Percentiles rank a stretch among this genome's conserved stretches.
Evolutionary conservation across 1,284 basidiomycete species (phyloP).

Genomic region (Ceratobasidium theobromae): DNA sequence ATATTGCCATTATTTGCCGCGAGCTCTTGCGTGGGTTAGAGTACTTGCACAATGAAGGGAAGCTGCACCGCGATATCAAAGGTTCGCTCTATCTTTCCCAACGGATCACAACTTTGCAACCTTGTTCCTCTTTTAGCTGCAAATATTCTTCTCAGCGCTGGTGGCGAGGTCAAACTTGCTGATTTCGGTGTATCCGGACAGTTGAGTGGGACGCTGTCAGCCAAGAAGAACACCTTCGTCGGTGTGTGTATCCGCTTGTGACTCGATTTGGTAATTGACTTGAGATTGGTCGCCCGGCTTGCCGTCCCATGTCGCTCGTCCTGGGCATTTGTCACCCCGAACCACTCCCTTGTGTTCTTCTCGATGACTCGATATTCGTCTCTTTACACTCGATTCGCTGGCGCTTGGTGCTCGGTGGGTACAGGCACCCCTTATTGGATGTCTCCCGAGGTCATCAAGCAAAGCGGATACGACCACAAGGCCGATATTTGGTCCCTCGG

Average conservation of each 20-base stretch:
- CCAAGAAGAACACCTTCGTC: conserved; percentile 99
- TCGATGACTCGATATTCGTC: not conserved
- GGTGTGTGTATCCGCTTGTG: conserved; percentile 47
- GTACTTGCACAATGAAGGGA: conserved; percentile 94
- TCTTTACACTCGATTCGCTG: not conserved
- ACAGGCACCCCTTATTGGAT: conserved; percentile 89
- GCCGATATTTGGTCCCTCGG: conserved; percentile 98
- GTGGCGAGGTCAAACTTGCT: conserved; percentile 96
- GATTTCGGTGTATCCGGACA: conserved; percentile 99
- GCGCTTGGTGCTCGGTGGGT: not conserved
- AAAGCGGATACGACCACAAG: conserved; percentile 98
- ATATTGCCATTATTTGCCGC: conserved; percentile 94
- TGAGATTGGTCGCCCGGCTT: not conserved
- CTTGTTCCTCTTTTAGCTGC: conserved; percentile 59
- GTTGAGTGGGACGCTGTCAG: conserved; percentile 88
- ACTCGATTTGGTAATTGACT: not conserved
- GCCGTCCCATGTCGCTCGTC: not conserved
- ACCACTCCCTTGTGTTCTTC: not conserved
- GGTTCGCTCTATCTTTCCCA: conserved; percentile 51
- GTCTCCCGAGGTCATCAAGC: conserved; percentile 99
- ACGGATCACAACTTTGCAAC: not conserved
- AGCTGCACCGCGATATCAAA: conserved; percentile 98
- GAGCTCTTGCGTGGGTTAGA: conserved; percentile 92
- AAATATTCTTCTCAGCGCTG: conserved; percentile 90
- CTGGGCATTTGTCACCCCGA: not conserved